Conservation (phyloP, 257 asterid species). For the Solanum dulcamara region DNA sequence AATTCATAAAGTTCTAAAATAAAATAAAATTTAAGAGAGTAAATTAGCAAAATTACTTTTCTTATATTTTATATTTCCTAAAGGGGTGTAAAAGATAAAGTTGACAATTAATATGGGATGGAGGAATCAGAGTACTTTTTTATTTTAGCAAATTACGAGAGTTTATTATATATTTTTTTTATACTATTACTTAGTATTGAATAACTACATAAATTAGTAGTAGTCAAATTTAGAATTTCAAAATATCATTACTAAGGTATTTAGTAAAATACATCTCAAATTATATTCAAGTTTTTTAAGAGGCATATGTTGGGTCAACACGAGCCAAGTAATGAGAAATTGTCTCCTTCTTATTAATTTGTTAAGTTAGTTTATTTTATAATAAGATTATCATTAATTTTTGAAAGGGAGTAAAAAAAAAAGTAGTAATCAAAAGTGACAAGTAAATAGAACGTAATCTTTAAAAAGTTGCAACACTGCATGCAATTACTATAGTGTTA, state of each 20-base stretch:
- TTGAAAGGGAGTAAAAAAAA: background rate
- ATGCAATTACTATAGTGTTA: background rate
- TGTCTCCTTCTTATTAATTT: no score
- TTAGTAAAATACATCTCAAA: background rate
- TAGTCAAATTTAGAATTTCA: background rate
- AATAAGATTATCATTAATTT: no score
- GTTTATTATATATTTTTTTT: background rate
- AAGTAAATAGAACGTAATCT: background rate
- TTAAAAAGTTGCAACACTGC: background rate
- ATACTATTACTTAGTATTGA: no score
- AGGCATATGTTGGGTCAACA: background rate
- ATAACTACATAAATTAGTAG: background rate
- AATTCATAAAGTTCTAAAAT: no score
- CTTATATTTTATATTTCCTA: background rate
- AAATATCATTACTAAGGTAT: background rate
- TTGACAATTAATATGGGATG: background rate
- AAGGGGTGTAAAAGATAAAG: background rate
- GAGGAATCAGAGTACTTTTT: background rate
- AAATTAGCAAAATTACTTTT: no score
- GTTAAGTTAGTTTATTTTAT: no score
- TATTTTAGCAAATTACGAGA: background rate
- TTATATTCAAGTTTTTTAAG: no score
- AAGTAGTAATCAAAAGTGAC: no score
- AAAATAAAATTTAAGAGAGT: background rate
- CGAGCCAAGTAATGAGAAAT: background rate